Conservation (phyloP, 768 basidiomycete genomes). For the Tylopilus subfusipes region DNA sequence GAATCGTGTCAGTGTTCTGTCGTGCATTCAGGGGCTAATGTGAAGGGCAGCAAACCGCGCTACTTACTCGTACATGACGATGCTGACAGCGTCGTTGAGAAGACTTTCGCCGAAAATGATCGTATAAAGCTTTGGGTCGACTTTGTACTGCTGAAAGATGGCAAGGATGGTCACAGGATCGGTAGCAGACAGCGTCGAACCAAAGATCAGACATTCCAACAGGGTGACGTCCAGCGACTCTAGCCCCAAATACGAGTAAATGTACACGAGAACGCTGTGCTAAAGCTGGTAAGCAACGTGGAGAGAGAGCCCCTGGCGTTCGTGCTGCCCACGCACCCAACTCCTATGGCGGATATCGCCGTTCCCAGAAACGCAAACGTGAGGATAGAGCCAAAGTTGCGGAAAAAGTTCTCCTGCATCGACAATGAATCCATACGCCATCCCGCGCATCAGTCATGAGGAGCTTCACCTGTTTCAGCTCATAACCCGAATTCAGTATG, state of each 20-base stretch:
- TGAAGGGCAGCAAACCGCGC: background rate
- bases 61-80: constrained; percentile 99
- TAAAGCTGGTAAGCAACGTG: constrained; percentile 44
- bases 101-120: constrained; percentile 97
- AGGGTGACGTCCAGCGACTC: constrained; percentile 83
- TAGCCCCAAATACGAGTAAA: constrained; percentile 90
- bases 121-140: constrained; percentile 95
- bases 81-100: constrained; percentile 97
- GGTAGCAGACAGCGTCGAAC: constrained; percentile 94
- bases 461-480: constrained; percentile 78
- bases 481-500: constrained; percentile 96
- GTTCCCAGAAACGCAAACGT: constrained; percentile 94
- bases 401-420: constrained; percentile 91
- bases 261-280: constrained; percentile 85
- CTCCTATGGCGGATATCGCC: constrained; percentile 92
- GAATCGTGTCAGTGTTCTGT: constrained; percentile 87
- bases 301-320: background rate
- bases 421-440: background rate
- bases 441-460: background rate
- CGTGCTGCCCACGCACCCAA: constrained; percentile 63
- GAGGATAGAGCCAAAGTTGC: constrained; percentile 95
- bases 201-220: constrained; percentile 93
- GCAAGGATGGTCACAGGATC: constrained; percentile 98
- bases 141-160: constrained; percentile 98
- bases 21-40: background rate